Base-by-base conservation (phyloP, 2,329 filamentous ascomycete genomes). In the Polytolypa hystricis region DNA sequence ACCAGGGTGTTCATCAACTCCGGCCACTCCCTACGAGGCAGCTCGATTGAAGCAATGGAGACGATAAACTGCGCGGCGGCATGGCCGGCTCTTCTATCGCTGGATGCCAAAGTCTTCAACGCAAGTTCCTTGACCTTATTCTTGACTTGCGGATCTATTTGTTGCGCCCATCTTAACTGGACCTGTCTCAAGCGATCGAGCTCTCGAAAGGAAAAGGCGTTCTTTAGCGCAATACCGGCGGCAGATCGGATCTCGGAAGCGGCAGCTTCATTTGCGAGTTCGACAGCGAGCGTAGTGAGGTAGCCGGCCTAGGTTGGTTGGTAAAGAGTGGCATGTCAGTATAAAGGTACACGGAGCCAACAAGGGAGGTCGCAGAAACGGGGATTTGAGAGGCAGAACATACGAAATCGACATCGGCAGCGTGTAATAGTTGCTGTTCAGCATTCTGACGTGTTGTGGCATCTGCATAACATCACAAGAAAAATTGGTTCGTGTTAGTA, bases 321-420 rank as follows among this genome's bases (percentile, higher is more conserved):
- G 42, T 29, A 32, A 37, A 45, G 46, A 47, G 28, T 42, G 40
- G 46, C 49, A 48, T 52, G 41, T 55, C 50, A 52, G n/a, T n/a
- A n/a, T n/a, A n/a, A n/a, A n/a, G n/a, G n/a, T n/a, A n/a, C n/a
- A n/a, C n/a, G n/a, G n/a, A n/a, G n/a, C n/a, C n/a, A n/a, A n/a
- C n/a, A n/a, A n/a, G n/a, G n/a, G n/a, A n/a, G n/a, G n/a, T n/a
- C n/a, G n/a, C n/a, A n/a, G n/a, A n/a, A n/a, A n/a, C n/a, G n/a
- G 45, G 38, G 30, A 47, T 59, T 65, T 56, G 33, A 39, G 43
- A 46, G 44, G 50, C 49, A 47, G 39, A 47, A 64, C 79, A 56
- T 79, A 98, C 91, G 64, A 96, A 98, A 70, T 98, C 89, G 59
- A 79, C 81, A 64, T 94, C 85, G 48, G 89, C 84, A 55, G 91